phyloP scores from a whole-genome alignment of 163 green algal genomes.

The Scenedesmus sp. region DNA sequence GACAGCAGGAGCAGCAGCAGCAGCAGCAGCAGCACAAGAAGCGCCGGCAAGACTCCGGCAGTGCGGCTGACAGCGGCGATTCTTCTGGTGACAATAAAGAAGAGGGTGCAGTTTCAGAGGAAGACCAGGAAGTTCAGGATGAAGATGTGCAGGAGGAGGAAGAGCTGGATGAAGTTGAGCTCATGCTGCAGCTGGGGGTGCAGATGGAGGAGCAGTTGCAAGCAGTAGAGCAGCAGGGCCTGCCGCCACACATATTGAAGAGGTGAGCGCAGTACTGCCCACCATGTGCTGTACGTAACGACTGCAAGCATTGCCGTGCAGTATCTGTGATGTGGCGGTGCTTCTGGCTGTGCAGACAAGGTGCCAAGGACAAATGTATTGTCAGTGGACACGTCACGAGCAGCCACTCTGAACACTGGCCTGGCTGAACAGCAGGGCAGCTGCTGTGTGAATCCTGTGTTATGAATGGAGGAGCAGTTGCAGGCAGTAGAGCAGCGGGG shows the following conservation, averaged over 20 bases:
- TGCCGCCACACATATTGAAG: conserved; percentile 62
- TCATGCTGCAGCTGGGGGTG: conserved; percentile 71
- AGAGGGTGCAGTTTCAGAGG: conserved; percentile 7
- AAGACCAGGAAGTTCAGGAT: conserved; percentile 50
- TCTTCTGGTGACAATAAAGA: neutral
- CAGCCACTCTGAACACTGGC: too few species aligned
- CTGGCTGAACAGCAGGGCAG: neutral
- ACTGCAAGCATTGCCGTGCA: too few species aligned
- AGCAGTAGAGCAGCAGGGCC: conserved; percentile 57
- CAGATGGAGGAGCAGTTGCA: conserved; percentile 74
- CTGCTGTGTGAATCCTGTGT: conserved; percentile 9
- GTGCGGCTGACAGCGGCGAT: neutral
- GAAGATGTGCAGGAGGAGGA: conserved; percentile 24
- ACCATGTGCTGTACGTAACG: neutral
- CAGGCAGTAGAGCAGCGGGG: conserved; percentile 65
- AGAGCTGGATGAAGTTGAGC: conserved; percentile 68
- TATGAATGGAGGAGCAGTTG: conserved; percentile 69
- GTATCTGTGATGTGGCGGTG: too few species aligned
- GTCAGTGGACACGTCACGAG: too few species aligned
- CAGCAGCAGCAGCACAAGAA: conserved; percentile 12
- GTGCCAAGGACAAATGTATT: too few species aligned
- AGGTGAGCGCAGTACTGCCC: neutral
- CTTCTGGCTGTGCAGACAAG: too few species aligned
- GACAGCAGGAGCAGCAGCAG: neutral
- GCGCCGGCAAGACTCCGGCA: neutral